A percentile compares a stretch with the other conserved stretches of the same genome.
phyloP scores from a whole-genome alignment of 176 grass and related monocot species.

The Thinopyrum elongatum region DNA sequence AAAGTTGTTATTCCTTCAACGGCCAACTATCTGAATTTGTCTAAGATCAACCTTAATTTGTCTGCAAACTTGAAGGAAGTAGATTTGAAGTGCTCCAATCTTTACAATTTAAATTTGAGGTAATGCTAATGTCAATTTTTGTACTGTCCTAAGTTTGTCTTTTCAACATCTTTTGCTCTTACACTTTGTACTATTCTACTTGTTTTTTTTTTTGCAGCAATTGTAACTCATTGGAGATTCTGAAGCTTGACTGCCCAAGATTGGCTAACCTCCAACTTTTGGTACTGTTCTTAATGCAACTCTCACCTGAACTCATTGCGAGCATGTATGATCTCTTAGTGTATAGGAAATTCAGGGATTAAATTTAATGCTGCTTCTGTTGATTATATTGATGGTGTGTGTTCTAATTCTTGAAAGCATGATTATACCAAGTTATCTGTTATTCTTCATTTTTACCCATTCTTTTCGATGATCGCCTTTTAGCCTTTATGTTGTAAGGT shows the following conservation, averaged over 20 bases:
- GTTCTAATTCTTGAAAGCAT: neutral
- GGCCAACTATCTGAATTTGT: slow-evolving; percentile 64
- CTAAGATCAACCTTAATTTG: slow-evolving; percentile 95
- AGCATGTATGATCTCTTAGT: neutral
- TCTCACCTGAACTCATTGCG: neutral
- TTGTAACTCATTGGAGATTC: slow-evolving; percentile 80
- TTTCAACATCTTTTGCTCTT: neutral
- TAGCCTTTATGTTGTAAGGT: too few relatives aligned
- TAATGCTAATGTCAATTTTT: slow-evolving; percentile 33
- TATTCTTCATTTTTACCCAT: neutral
- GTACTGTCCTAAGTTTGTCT: neutral
- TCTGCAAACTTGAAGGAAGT: slow-evolving; percentile 95
- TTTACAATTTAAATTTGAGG: slow-evolving; percentile 82
- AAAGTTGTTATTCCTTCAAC: slow-evolving; percentile 78
- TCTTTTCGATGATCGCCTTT: neutral
- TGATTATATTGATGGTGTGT: neutral
- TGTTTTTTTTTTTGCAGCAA: slow-evolving; percentile 46
- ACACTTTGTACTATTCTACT: neutral
- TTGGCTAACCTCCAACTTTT: slow-evolving; percentile 79
- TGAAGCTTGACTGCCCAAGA: slow-evolving; percentile 94
- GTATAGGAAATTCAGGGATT: neutral
- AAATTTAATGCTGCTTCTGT: neutral
- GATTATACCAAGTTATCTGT: neutral
- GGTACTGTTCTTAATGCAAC: slow-evolving; percentile 42
- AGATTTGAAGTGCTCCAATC: slow-evolving; percentile 70